phyloP scores from a whole-genome alignment of 2,329 filamentous ascomycete genomes.

The Stemphylium vesicarium region DNA sequence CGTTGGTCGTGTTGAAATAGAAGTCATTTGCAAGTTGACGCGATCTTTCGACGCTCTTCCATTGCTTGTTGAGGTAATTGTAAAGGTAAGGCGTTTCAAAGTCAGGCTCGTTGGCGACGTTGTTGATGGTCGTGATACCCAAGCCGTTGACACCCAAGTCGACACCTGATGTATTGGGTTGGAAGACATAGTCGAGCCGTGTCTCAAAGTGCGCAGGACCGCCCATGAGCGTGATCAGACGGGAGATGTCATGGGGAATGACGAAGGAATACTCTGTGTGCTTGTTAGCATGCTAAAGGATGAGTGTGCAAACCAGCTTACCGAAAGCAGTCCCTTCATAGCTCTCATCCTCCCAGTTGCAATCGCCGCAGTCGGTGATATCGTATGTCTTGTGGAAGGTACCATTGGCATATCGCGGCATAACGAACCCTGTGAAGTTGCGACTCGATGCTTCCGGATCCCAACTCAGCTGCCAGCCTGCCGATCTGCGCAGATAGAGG shows the following conservation, averaged over 20 bases:
- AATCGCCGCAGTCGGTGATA: slow-evolving; percentile 51
- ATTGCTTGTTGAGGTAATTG: slow-evolving; percentile 52
- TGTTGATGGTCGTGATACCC: slow-evolving; percentile 47
- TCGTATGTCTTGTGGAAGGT: slow-evolving; percentile 50
- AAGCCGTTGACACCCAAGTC: slow-evolving; percentile 46
- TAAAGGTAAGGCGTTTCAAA: slow-evolving; percentile 51
- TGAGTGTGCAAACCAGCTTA: slow-evolving; percentile 3
- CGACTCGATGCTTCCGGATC: slow-evolving; percentile 45
- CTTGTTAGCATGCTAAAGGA: background rate
- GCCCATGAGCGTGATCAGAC: slow-evolving; percentile 53
- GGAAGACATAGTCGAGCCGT: slow-evolving; percentile 52
- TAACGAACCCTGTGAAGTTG: slow-evolving; percentile 48
- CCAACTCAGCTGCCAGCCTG: slow-evolving; percentile 54
- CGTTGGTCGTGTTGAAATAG: slow-evolving; percentile 49
- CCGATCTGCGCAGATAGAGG: slow-evolving; percentile 48
- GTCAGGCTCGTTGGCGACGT: slow-evolving; percentile 50
- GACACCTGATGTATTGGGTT: slow-evolving; percentile 47
- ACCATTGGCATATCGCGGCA: slow-evolving; percentile 46
- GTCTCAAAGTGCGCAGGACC: slow-evolving; percentile 48
- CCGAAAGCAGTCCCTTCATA: slow-evolving; percentile 53
- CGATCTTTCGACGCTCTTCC: slow-evolving; percentile 42
- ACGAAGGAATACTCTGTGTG: slow-evolving; percentile 51
- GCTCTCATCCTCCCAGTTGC: slow-evolving; percentile 51
- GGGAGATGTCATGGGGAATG: slow-evolving; percentile 52
- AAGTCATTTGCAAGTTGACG: slow-evolving; percentile 49